Evolutionary conservation across 345 rosid species (phyloP).

Genomic region (Corchorus capsularis): DNA sequence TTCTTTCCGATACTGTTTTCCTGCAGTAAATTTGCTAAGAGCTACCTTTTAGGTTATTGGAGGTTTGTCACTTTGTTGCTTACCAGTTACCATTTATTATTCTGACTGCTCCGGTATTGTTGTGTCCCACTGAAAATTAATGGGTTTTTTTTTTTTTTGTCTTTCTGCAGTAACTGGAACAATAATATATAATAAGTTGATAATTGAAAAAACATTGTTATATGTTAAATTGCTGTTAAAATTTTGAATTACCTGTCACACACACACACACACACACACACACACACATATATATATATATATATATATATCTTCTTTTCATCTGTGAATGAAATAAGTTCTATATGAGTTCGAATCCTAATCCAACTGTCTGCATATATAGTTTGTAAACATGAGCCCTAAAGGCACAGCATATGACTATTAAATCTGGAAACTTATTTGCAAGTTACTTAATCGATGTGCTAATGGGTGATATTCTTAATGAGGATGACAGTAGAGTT

Average conservation of each 20-base stretch:
- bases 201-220: neutral
- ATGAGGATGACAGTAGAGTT: neutral
- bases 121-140: neutral
- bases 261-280: too few species aligned
- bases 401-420: neutral
- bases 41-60: neutral
- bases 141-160: too few species aligned
- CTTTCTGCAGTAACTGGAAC: too few species aligned
- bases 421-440: neutral
- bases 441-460: neutral
- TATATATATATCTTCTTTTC: neutral
- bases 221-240: neutral
- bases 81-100: too few species aligned
- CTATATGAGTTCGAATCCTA: neutral
- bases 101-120: neutral
- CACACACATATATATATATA: too few species aligned
- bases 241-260: neutral
- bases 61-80: neutral
- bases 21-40: neutral
- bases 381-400: neutral
- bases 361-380: neutral
- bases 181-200: too few species aligned
- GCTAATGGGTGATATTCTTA: neutral
- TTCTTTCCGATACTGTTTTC: neutral
- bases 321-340: conserved; percentile 3